Conservation (phyloP, 78 protist genomes). For the Neovahlkampfia damariscottae region DNA sequence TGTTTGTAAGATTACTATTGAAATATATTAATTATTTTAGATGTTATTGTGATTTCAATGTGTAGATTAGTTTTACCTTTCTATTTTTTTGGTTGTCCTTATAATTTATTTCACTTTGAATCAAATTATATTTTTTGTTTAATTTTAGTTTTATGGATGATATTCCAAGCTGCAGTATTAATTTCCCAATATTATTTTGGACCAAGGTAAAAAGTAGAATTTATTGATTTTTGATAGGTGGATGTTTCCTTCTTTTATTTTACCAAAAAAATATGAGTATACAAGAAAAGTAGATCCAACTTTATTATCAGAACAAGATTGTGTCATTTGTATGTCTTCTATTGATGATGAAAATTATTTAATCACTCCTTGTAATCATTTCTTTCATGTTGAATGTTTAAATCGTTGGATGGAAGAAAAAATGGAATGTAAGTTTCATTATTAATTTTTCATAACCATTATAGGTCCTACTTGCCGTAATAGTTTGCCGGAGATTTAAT, state of each 20-base stretch:
- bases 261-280: not conserved
- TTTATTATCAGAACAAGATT: slow-evolving; percentile 23
- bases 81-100: slow-evolving; percentile 32
- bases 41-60: too few relatives aligned
- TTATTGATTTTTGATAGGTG: slow-evolving; percentile 7
- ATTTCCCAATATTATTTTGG: slow-evolving; percentile 43
- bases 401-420: slow-evolving; percentile 60
- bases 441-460: too few relatives aligned
- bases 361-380: slow-evolving; percentile 61
- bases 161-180: slow-evolving; percentile 24
- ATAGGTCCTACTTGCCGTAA: too few relatives aligned
- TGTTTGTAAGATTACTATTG: not conserved
- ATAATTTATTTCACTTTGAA: slow-evolving; percentile 29
- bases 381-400: slow-evolving; percentile 59
- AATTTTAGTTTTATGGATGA: slow-evolving; percentile 27
- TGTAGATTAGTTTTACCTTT: not conserved
- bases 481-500: too few relatives aligned
- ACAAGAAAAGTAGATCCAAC: too few relatives aligned
- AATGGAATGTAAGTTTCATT: slow-evolving; percentile 64
- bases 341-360: not conserved
- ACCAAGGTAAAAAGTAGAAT: slow-evolving; percentile 58
- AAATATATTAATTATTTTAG: not conserved
- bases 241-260: not conserved
- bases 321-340: slow-evolving; percentile 63
- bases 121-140: slow-evolving; percentile 15